Conservation (phyloP, 352 stramenopile genomes). For the Pythium periplocum region DNA sequence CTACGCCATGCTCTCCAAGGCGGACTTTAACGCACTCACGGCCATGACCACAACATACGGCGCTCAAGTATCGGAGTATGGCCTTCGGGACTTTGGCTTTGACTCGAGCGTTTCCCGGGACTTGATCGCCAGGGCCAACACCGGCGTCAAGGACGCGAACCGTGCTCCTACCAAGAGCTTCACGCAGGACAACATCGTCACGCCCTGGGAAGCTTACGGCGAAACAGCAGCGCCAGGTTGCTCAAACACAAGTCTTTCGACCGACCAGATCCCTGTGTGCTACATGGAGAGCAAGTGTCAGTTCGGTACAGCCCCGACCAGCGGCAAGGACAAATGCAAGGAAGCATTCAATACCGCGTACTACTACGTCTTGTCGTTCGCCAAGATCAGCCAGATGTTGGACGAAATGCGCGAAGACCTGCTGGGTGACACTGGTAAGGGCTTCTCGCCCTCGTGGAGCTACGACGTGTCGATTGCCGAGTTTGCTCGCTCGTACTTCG, state of each 20-base stretch:
- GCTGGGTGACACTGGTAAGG: constrained; percentile 55
- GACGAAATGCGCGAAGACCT: constrained; percentile 72
- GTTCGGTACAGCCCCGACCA: not conserved
- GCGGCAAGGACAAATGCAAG: constrained; percentile 34
- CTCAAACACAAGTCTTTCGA: constrained; percentile 20
- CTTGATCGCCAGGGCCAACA: constrained; percentile 34
- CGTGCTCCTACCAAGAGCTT: constrained; percentile 17
- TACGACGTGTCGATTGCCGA: constrained; percentile 58
- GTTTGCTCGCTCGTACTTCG: constrained; percentile 57
- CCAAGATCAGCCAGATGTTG: constrained; percentile 49
- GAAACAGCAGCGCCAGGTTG: constrained; percentile 21
- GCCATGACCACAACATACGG: constrained; percentile 41
- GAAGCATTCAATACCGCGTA: constrained; percentile 45
- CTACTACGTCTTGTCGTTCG: constrained; percentile 57
- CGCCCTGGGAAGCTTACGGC: constrained; percentile 49
- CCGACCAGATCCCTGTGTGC: constrained; percentile 41
- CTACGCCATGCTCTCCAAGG: constrained; percentile 33
- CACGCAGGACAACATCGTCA: constrained; percentile 56
- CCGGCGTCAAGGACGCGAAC: constrained; percentile 19
- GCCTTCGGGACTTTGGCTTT: constrained; percentile 60
- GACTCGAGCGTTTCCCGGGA: constrained; percentile 43
- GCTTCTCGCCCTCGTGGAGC: constrained; percentile 55
- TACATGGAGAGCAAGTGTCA: constrained; percentile 63
- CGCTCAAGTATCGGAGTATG: constrained; percentile 39
- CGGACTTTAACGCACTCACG: constrained; percentile 33